Conservation (phyloP, 2,329 filamentous ascomycete genomes). For the Mariannaea sp. region DNA sequence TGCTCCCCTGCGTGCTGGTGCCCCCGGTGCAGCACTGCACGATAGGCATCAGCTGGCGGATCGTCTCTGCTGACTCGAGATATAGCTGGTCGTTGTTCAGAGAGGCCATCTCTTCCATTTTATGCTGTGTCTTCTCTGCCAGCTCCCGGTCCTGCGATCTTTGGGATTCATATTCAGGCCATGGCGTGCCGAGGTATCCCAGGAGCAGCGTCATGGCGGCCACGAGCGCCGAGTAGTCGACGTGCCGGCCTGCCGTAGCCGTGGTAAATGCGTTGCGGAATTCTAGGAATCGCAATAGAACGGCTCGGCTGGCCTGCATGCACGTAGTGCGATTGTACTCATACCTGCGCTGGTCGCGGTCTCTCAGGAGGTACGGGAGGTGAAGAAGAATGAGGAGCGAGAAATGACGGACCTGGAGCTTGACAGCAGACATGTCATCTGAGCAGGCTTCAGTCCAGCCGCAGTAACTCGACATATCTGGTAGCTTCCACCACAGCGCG, state of each 20-base stretch:
- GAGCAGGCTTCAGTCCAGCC: constrained; percentile 23
- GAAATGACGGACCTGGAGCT: constrained; percentile 57
- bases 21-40: constrained; percentile 37
- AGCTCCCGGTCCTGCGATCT: constrained; percentile 43
- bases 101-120: constrained; percentile 46
- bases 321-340: constrained; percentile 51
- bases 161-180: constrained; percentile 34
- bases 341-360: constrained; percentile 50
- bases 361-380: constrained; percentile 58
- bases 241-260: constrained; percentile 45
- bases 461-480: constrained; percentile 34
- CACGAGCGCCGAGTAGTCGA: constrained; percentile 58
- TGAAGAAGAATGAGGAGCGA: constrained; percentile 58
- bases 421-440: constrained; percentile 40
- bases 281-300: constrained; percentile 54
- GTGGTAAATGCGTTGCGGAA: constrained; percentile 44
- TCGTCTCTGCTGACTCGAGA: constrained; percentile 49
- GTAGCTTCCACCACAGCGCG: constrained; percentile 54
- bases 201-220: constrained; percentile 57
- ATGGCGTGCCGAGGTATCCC: constrained; percentile 51
- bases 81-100: constrained; percentile 49
- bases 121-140: constrained; percentile 43
- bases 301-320: constrained; percentile 55
- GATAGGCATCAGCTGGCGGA: constrained; percentile 50
- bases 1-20: constrained; percentile 14